Base-by-base conservation (phyloP, 805 yeast species). In the Sugiyamaella floridensis region DNA sequence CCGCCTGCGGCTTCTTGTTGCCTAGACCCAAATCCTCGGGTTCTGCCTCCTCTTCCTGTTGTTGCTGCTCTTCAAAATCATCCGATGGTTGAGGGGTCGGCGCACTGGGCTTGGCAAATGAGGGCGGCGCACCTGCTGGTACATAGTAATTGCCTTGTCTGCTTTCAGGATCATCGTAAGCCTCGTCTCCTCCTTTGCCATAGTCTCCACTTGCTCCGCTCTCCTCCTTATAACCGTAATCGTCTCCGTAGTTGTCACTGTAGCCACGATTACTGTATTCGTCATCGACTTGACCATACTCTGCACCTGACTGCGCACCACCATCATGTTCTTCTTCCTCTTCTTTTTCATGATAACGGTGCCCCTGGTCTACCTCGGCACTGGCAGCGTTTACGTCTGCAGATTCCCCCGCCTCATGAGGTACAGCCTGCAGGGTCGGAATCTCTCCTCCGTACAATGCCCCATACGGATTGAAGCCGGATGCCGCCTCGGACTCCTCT, bases 301-400 rank as follows among this genome's bases (percentile, higher is more conserved):
- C 26, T 22, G 26, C 26, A 22, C 6, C 26, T 22, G 26, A 6
- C 26, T 22, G 26, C 26, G 6, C 26, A 6, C 6, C 26, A 22
- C 6, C 46, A 47, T 46, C 29, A 9, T 26, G 11, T 10, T 50
- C 44, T 10, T 16, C 43, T 37, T 48, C 55, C n/a, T n/a, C n/a
- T n/a, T n/a, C n/a, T n/a, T n/a, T n/a, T n/a, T n/a, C n/a, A n/a
- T n/a, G n/a, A n/a, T n/a, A n/a, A 40, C 6, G 48, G 43, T 42
- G 32, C 52, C 28, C 60, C 48, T 45, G 49, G 32, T 37, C 55
- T 18, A 20, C 55, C 22, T 44, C 48, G 12, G 46, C 40, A 16
- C 43, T 52, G 2, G 66, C 70, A n/a, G n/a, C n/a, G n/a, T n/a
- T n/a, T 26, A 61, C 69, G 41, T 60, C 69, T 45, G 61, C 61